Base-by-base conservation (phyloP, 192 early-diverging fungal genomes). In the Endogone sp. region DNA sequence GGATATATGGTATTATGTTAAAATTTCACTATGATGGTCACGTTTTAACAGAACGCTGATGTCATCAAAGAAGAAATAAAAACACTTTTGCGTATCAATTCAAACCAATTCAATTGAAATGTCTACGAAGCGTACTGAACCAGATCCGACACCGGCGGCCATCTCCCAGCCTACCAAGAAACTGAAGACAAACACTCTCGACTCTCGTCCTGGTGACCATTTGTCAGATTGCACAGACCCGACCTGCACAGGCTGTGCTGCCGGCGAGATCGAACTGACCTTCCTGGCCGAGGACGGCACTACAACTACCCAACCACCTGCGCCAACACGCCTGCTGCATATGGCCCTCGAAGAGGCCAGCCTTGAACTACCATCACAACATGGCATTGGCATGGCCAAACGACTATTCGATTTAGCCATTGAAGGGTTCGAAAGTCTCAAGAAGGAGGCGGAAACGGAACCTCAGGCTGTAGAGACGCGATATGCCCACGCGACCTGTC, bases 201-300 rank as follows among this genome's bases (percentile, higher is more conserved):
- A 6, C 37, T 49, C 37, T 1, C 37, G 37, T 16, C 9, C 37
- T 16, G 37, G 37, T 16, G 60, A 78, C n/a, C 88, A 89, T 69
- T 70, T 79, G 0, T 60, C 71, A 4, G 84, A 86, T 58, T 90
- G 89, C 69, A 68, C 80, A 8, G 87, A 89, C 68, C 57, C 75
- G 1, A 67, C 73, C 3, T 90, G 89, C 64, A 62, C 75, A 9
- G 87, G 84, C 3, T 90, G 89, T 60, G 89, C 82, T 68, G 82
- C 79, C 55, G 89, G 89, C 8, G 83, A 84, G 25, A 72, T 90
- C 22, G 80, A 82, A 56, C 81, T 90, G 13, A 68, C 84, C 21
- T 82, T 84, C 68, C 76, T 88, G 8, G 80, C 80, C 9, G 73
- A 78, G 29, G 56, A 68, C 27, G 78, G 72, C 4, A 67, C 70